phyloP scores from a whole-genome alignment of 176 grass and related monocot genomes.

The Otatea glauca region DNA sequence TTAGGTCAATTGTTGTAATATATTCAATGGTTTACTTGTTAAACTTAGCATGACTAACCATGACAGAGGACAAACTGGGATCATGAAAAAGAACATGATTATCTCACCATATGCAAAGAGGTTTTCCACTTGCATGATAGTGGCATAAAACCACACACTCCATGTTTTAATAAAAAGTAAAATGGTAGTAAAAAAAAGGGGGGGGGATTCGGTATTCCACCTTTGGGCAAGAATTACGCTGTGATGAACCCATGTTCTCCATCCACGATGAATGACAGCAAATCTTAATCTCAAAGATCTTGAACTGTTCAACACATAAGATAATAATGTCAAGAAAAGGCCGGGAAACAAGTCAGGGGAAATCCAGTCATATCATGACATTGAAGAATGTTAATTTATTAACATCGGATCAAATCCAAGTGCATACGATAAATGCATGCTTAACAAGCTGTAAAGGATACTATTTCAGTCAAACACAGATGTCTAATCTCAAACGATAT shows the following conservation, averaged over 20 bases:
- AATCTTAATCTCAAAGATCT: slow-evolving; percentile 37
- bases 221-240: slow-evolving; percentile 52
- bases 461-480: not conserved
- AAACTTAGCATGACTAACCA: not conserved
- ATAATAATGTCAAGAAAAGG: slow-evolving; percentile 34
- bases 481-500: slow-evolving; percentile 14
- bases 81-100: not conserved
- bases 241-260: slow-evolving; percentile 43
- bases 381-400: slow-evolving; percentile 6
- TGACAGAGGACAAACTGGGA: not conserved
- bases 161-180: slow-evolving; percentile 23
- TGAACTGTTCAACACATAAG: slow-evolving; percentile 41
- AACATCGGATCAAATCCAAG: slow-evolving; percentile 26
- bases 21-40: slow-evolving; percentile 3
- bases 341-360: not conserved
- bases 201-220: slow-evolving; percentile 30
- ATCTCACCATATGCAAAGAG: not conserved
- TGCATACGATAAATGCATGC: not conserved
- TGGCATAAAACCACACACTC: not conserved
- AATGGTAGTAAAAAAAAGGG: not conserved
- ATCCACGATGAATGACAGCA: not conserved
- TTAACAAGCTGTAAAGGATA: slow-evolving; percentile 23
- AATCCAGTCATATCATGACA: slow-evolving; percentile 13
- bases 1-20: not conserved
- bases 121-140: not conserved